Evolutionary conservation across 2,329 filamentous ascomycete genomes (phyloP), one percentile per base, ranked within the genome.

Genomic region (Madurella mycetomatis): DNA sequence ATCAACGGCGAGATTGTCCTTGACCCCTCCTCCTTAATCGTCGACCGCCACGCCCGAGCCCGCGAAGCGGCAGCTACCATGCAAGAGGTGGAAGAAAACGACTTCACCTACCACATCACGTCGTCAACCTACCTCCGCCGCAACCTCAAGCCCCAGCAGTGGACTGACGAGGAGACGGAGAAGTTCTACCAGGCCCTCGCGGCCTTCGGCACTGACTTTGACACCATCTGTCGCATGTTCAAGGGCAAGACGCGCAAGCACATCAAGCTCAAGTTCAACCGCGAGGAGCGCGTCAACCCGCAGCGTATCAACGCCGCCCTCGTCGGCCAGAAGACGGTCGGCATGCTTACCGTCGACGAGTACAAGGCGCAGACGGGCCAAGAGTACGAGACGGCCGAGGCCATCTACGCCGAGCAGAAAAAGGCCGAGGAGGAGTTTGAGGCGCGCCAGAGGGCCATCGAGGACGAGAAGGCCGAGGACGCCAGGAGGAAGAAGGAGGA

Each of bases 141-240:
- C 65, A 85, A 88, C 66, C 72, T 83, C 65, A 82, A 84, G 53
- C 76, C 81, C 25, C 83, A 86, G 60, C 76, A 80, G 32, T 95
- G 90, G 90, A 82, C 78, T 47, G 77, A 81, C n/a, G 79, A 82
- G 12, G 81, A 85, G 56, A 92, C 87, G 3, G 85, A 88, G 52
- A 76, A 82, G 43, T 94, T 94, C 72, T 94, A 91, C 73, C 80
- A 85, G 30, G 85, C 83, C 1, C 76, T 95, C 1, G 73, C 77
- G 54, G 87, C 86, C 78, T 92, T 90, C 65, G 90, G 90, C 53
- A 92, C 88, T 1, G 88, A 92, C 67, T 95, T 94, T 66, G 80
- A 86, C 67, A 88, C 89, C 71, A 91, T 95, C 62, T 80, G 82
- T 55, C 82, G 83, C 62, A 84, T 91, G 79, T 92, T 95, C 65